Evolutionary conservation across 2,329 filamentous ascomycete genomes (phyloP).

Genomic region (Colletotrichum sp.): DNA sequence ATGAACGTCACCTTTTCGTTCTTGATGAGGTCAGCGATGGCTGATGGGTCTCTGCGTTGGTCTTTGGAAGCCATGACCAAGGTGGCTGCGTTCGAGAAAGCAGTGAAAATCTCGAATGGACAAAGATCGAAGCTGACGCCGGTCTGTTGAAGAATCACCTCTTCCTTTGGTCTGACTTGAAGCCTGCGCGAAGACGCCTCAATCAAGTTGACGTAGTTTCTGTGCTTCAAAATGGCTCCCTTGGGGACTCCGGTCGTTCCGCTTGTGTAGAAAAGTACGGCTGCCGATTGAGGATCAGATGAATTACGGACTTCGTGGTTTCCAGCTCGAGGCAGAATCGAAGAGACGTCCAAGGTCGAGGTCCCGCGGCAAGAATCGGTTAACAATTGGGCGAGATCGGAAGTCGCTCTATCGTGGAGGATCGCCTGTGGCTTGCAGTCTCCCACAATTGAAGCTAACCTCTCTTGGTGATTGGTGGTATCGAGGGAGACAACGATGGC

Average conservation of each 20-base stretch:
- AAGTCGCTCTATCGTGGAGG: background rate
- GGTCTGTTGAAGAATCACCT: conserved; percentile 41
- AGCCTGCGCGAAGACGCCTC: conserved; percentile 8
- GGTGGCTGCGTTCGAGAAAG: conserved; percentile 38
- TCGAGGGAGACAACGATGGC: conserved; percentile 41
- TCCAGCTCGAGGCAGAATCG: background rate
- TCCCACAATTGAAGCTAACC: background rate
- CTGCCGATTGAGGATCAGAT: background rate
- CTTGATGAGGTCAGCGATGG: conserved; percentile 38
- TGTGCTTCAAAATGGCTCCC: conserved; percentile 39
- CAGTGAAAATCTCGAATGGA: conserved; percentile 38
- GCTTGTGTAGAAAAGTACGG: conserved; percentile 37
- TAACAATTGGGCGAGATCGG: background rate
- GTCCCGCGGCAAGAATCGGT: background rate
- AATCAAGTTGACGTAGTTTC: conserved; percentile 30
- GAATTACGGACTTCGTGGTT: background rate
- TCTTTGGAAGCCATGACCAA: conserved; percentile 36
- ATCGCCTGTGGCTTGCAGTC: background rate
- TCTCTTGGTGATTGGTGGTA: background rate
- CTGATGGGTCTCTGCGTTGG: conserved; percentile 35
- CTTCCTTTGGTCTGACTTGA: conserved; percentile 17
- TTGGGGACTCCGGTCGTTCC: conserved; percentile 42
- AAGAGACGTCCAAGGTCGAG: accelerated
- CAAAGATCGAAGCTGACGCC: conserved; percentile 46
- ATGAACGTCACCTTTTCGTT: conserved; percentile 40